Conservation (phyloP, 2,329 filamentous ascomycete genomes). For the Botrytis byssoidea region DNA sequence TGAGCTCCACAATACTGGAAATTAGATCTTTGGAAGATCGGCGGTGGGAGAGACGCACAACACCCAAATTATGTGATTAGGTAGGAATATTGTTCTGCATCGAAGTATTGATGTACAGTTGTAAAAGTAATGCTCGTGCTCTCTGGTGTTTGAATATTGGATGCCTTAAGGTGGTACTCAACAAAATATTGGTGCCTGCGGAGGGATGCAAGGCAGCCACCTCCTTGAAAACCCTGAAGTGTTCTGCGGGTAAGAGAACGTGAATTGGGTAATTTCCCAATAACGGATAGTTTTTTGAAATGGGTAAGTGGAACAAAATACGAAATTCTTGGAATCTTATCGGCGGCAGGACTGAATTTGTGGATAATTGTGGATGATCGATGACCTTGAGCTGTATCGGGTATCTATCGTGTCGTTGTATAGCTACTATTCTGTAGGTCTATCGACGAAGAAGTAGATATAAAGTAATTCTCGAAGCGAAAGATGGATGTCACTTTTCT, state of each 20-base stretch:
- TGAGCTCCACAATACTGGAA: constrained; percentile 5
- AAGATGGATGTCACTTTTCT: background rate
- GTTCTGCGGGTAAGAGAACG: background rate
- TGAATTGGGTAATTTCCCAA: background rate
- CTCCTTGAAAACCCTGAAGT: background rate
- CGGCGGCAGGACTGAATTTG: background rate
- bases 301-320: background rate
- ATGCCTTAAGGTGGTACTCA: background rate
- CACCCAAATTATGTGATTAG: background rate
- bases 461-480: constrained; percentile 2
- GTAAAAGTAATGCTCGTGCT: background rate
- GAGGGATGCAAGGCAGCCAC: constrained; percentile 14
- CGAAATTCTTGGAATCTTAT: too few relatives aligned
- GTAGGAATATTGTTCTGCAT: constrained; percentile 3
- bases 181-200: constrained; percentile 12
- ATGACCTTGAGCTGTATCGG: background rate
- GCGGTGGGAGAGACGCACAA: background rate
- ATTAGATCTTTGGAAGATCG: constrained; percentile 11
- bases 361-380: background rate
- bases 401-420: background rate
- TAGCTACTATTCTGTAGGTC: background rate
- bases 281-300: background rate
- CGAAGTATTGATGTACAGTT: background rate
- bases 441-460: constrained; percentile 2
- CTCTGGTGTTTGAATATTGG: background rate